phyloP scores from a whole-genome alignment of 225 moss, liverwort and hornwort genomes.

The Neckera pumila region DNA sequence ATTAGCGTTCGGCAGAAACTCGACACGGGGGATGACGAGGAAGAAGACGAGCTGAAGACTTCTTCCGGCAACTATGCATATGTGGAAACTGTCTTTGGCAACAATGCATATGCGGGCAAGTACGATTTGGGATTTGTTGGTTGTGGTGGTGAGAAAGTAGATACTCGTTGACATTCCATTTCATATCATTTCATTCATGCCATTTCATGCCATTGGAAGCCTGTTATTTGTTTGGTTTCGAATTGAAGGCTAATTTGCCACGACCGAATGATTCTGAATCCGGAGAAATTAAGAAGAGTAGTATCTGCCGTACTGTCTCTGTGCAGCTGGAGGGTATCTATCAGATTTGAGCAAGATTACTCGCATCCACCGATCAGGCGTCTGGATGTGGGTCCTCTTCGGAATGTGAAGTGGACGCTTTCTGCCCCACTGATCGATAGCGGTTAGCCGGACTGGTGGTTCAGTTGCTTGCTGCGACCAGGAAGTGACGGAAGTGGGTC shows the following conservation, averaged over 20 bases:
- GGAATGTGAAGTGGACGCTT: neutral
- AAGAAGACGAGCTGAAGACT: neutral
- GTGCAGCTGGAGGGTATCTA: neutral
- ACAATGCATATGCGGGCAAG: neutral
- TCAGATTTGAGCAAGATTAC: neutral
- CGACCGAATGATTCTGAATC: neutral
- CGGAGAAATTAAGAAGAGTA: neutral
- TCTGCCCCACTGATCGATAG: neutral
- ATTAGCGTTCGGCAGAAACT: neutral
- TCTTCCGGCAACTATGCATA: neutral
- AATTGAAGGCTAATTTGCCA: neutral
- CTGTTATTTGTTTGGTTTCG: neutral
- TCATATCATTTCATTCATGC: neutral
- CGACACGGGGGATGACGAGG: neutral
- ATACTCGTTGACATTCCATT: neutral
- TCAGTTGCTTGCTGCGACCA: neutral
- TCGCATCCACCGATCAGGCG: neutral
- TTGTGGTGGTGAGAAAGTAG: neutral
- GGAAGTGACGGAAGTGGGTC: neutral
- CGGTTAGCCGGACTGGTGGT: neutral
- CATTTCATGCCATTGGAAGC: neutral
- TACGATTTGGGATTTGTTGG: neutral
- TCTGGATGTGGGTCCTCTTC: neutral
- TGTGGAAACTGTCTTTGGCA: no score
- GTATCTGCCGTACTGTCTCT: neutral